Conservation (phyloP, 352 stramenopile species). For the Phytophthora aleatoria region DNA sequence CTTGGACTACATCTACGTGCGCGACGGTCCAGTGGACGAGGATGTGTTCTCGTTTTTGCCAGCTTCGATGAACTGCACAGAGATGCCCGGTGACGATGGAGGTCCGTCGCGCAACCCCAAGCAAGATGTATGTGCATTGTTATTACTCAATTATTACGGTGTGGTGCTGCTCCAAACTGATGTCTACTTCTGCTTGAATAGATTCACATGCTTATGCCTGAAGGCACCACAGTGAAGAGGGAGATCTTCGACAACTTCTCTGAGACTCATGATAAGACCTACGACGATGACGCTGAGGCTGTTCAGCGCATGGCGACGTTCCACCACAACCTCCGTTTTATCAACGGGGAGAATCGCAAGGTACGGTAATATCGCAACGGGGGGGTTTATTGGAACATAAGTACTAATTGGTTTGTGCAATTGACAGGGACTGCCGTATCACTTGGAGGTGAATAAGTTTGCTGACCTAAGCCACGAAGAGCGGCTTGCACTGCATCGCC, state of each 20-base stretch:
- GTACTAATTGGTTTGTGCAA: background rate
- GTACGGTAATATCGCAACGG: constrained; percentile 22
- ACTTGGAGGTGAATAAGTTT: constrained; percentile 83
- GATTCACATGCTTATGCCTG: constrained; percentile 85
- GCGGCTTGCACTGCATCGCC: constrained; percentile 50
- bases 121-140: constrained; percentile 58
- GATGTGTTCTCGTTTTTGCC: constrained; percentile 75
- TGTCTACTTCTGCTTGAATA: constrained; percentile 28
- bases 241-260: constrained; percentile 74
- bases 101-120: constrained; percentile 58
- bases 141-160: background rate
- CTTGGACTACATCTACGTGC: constrained; percentile 89
- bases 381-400: background rate
- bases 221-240: constrained; percentile 61
- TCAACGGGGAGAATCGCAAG: constrained; percentile 87
- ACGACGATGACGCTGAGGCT: constrained; percentile 51
- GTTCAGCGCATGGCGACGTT: constrained; percentile 66
- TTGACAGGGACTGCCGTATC: constrained; percentile 70
- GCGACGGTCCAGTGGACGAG: constrained; percentile 63
- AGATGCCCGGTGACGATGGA: constrained; percentile 50
- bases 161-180: constrained; percentile 7
- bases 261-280: constrained; percentile 61
- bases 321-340: constrained; percentile 85
- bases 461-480: constrained; percentile 83
- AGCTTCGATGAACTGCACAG: constrained; percentile 84